Conservation (phyloP, 148 eudicot genomes). For the Amaranthus cruentus region DNA sequence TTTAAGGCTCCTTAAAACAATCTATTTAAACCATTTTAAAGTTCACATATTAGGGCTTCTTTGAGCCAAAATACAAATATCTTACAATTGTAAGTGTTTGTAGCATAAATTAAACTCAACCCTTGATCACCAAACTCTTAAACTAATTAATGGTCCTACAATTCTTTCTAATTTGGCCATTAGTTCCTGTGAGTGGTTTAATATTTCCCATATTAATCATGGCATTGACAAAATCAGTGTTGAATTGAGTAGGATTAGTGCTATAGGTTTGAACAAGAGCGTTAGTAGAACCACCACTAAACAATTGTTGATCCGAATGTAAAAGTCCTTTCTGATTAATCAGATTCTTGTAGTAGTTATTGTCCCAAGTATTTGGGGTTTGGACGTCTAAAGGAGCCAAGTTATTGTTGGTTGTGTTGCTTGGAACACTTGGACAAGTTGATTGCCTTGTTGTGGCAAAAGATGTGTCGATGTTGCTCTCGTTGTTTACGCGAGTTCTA, state of each 20-base stretch:
- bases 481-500: conserved; percentile 44
- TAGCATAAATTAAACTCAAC: too few relatives aligned
- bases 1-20: too few relatives aligned
- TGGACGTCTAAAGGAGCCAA: conserved; percentile 46
- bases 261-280: conserved; percentile 32
- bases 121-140: not conserved
- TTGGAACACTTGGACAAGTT: conserved; percentile 30
- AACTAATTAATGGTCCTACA: conserved; percentile 43
- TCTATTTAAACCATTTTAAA: too few relatives aligned
- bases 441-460: conserved; percentile 29
- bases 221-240: conserved; percentile 39
- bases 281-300: conserved; percentile 39
- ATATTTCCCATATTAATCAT: conserved; percentile 60
- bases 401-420: conserved; percentile 41
- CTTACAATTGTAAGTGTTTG: not conserved
- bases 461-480: conserved; percentile 44
- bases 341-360: conserved; percentile 38
- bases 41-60: too few relatives aligned
- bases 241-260: conserved; percentile 20
- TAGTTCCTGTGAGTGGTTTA: conserved; percentile 51
- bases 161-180: conserved; percentile 53
- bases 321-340: conserved; percentile 40
- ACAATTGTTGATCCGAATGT: conserved; percentile 59
- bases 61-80: too few relatives aligned
- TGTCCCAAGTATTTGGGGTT: conserved; percentile 45